phyloP scores from a whole-genome alignment of 2,329 filamentous ascomycete species.

The Fusarium mangiferae region DNA sequence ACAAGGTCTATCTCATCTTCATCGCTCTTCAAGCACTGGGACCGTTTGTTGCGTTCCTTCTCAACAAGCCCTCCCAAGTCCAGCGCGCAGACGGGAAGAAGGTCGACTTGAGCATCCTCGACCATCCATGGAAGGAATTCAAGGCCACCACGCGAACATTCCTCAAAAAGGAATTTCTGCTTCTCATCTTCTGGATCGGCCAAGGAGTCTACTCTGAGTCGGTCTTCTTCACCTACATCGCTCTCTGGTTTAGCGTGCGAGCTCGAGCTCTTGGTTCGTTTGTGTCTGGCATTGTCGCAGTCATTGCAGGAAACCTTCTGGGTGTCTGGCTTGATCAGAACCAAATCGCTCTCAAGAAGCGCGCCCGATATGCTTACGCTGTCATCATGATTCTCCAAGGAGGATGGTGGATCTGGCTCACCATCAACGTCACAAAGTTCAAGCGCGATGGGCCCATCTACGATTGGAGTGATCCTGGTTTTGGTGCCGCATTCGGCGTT shows the following conservation, averaged over 20 bases:
- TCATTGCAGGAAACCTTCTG: slow-evolving; percentile 70
- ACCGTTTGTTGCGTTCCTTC: slow-evolving; percentile 67
- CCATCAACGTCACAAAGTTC: slow-evolving; percentile 70
- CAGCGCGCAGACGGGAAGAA: slow-evolving; percentile 69
- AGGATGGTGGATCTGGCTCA: slow-evolving; percentile 76
- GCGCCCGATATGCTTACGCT: slow-evolving; percentile 63
- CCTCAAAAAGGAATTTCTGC: slow-evolving; percentile 66
- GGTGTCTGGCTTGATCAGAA: slow-evolving; percentile 69
- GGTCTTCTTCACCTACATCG: slow-evolving; percentile 58
- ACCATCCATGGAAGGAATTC: slow-evolving; percentile 66
- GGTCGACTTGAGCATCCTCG: slow-evolving; percentile 65
- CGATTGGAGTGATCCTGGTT: slow-evolving; percentile 71
- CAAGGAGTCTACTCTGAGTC: slow-evolving; percentile 74
- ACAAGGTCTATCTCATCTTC: slow-evolving; percentile 73
- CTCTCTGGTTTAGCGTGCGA: slow-evolving; percentile 74
- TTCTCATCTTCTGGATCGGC: slow-evolving; percentile 71
- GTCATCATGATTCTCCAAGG: slow-evolving; percentile 66
- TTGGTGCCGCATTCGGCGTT: slow-evolving; percentile 71
- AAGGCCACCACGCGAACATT: slow-evolving; percentile 67
- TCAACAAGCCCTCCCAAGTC: slow-evolving; percentile 67
- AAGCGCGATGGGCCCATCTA: slow-evolving; percentile 63
- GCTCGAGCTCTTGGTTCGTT: slow-evolving; percentile 71
- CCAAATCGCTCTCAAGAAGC: slow-evolving; percentile 60
- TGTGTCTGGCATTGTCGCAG: slow-evolving; percentile 71
- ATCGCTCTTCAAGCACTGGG: slow-evolving; percentile 72